Evolutionary conservation across 73 alveolate genomes (phyloP).

Genomic region (Stentor roeselii): DNA sequence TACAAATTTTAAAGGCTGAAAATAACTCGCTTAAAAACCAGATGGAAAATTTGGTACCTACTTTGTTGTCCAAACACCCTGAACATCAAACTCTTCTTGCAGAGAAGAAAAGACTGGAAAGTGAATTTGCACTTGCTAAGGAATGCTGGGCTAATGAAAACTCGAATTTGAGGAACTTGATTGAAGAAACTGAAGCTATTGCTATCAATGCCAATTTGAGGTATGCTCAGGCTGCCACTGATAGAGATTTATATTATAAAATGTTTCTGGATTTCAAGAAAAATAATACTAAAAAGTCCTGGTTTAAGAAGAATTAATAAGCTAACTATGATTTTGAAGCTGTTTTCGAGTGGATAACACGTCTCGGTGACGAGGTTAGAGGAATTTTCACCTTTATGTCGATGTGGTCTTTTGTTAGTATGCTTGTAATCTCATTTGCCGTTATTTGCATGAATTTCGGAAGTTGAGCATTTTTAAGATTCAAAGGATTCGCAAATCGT

Average conservation of each 20-base stretch:
- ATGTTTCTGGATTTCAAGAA: slow-evolving; percentile 6
- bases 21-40: neutral
- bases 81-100: slow-evolving; percentile 12
- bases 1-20: slow-evolving; percentile 4
- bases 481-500: neutral
- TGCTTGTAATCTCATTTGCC: neutral
- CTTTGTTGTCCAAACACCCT: neutral
- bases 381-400: too few species aligned
- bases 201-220: slow-evolving; percentile 11
- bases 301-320: neutral
- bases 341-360: too few species aligned
- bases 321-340: too few species aligned
- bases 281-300: neutral
- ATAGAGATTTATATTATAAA: slow-evolving; percentile 2
- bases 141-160: slow-evolving; percentile 19
- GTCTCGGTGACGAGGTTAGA: too few species aligned
- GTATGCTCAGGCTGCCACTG: slow-evolving; percentile 23
- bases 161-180: neutral
- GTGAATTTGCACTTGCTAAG: neutral
- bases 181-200: slow-evolving; percentile 27
- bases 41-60: neutral
- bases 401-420: too few species aligned
- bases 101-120: slow-evolving; percentile 12
- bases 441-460: neutral
- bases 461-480: too few species aligned